These are phyloP conservation scores for Camelina laxa DNA, from an alignment of 345 rosid species.

Conservation along the genomic window DNA sequence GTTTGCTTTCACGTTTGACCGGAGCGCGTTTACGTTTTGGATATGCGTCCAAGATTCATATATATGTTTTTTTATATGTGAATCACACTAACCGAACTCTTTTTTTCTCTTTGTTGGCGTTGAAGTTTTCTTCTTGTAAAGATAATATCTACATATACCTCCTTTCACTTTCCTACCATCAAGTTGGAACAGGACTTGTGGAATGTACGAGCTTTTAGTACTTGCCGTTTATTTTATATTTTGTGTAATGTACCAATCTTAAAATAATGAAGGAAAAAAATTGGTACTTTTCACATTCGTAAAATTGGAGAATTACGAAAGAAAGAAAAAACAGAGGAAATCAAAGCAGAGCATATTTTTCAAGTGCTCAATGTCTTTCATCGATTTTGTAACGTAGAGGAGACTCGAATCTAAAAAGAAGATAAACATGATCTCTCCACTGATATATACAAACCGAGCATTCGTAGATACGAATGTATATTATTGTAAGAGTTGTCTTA, in stretches of 20 bases:
- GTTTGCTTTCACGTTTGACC: conserved; percentile 19
- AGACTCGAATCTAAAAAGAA: conserved; percentile 16
- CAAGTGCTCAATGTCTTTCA: neutral
- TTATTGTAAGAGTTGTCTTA: conserved; percentile 5
- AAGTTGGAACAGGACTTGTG: conserved; percentile 20
- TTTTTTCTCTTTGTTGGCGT: conserved; percentile 16
- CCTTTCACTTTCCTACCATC: conserved; percentile 24
- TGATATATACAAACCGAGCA: conserved; percentile 31
- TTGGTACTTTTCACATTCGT: neutral
- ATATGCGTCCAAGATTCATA: conserved; percentile 24
- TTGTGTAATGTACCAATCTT: neutral
- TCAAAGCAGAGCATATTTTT: neutral
- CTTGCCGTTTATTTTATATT: neutral
- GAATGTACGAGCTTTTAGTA: conserved; percentile 33
- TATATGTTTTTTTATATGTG: conserved; percentile 14
- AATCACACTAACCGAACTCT: conserved; percentile 24
- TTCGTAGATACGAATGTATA: conserved; percentile 6
- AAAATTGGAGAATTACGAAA: neutral
- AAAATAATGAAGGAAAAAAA: neutral
- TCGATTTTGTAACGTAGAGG: neutral
- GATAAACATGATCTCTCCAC: conserved; percentile 13
- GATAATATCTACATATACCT: conserved; percentile 17
- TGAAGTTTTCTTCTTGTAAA: conserved; percentile 33
- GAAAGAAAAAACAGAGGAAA: neutral
- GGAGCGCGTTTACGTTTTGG: conserved; percentile 33